A percentile compares a stretch with the other conserved stretches of the same genome.
Evolutionary conservation across 108 stramenopile species (phyloP).

Genomic region (Skeletonema potamos): DNA sequence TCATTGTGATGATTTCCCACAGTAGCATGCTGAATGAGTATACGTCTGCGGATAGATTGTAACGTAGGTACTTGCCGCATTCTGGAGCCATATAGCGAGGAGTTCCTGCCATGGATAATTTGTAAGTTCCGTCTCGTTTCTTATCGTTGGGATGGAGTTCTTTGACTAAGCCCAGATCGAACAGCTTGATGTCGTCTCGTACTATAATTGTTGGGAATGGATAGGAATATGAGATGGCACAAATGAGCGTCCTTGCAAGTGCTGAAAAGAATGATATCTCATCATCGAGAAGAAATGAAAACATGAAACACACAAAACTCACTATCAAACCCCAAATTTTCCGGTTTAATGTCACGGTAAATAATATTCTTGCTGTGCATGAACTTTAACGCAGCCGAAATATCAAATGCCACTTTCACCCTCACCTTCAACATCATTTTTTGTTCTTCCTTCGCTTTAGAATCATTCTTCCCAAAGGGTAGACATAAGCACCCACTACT

Average conservation of each 20-base stretch:
- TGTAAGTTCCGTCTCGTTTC: neutral
- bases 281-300: neutral
- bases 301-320: neutral
- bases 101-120: conserved; percentile 44
- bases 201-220: neutral
- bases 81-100: conserved; percentile 48
- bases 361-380: conserved; percentile 71
- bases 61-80: conserved; percentile 6
- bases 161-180: conserved; percentile 44
- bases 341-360: conserved; percentile 73
- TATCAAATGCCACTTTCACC: conserved; percentile 74
- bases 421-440: conserved; percentile 48
- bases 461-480: conserved; percentile 9
- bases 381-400: conserved; percentile 70
- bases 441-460: neutral
- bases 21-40: conserved; percentile 73
- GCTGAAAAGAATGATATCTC: too few species aligned
- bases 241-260: too few species aligned
- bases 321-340: conserved; percentile 43
- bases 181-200: conserved; percentile 45
- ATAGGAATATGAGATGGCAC: neutral
- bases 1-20: conserved; percentile 68
- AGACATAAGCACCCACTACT: neutral
- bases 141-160: conserved; percentile 22
- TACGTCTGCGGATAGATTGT: conserved; percentile 60